phyloP scores from a whole-genome alignment of 2,329 filamentous ascomycete genomes.

The Calonectria henricotiae region DNA sequence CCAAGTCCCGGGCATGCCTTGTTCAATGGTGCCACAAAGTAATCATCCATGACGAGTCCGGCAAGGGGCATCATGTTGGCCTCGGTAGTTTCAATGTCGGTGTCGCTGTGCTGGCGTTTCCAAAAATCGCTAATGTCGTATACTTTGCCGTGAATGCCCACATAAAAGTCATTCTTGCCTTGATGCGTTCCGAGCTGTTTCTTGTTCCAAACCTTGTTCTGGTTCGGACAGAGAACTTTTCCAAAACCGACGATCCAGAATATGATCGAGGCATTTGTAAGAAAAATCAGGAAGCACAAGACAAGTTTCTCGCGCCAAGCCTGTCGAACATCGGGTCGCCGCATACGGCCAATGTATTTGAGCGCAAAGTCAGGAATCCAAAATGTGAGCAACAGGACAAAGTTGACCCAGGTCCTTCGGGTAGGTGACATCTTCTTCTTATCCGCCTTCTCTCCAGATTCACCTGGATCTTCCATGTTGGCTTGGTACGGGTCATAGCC shows the following conservation, averaged over 20 bases:
- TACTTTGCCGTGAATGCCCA: slow-evolving; percentile 88
- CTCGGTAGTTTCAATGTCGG: slow-evolving; percentile 71
- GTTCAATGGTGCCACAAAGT: slow-evolving; percentile 85
- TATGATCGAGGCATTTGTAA: slow-evolving; percentile 86
- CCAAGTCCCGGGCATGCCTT: slow-evolving; percentile 83
- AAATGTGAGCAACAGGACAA: slow-evolving; percentile 91
- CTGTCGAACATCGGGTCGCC: slow-evolving; percentile 94
- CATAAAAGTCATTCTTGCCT: slow-evolving; percentile 85
- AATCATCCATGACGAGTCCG: slow-evolving; percentile 84
- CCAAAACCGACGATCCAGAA: slow-evolving; percentile 96
- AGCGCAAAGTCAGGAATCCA: slow-evolving; percentile 94
- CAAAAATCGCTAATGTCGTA: slow-evolving; percentile 95
- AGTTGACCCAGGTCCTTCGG: slow-evolving; percentile 83
- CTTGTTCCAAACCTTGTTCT: slow-evolving; percentile 87
- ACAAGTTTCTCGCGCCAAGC: slow-evolving; percentile 97
- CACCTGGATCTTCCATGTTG: slow-evolving; percentile 75
- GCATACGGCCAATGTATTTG: slow-evolving; percentile 89
- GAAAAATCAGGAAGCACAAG: slow-evolving; percentile 83
- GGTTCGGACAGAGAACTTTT: slow-evolving; percentile 88
- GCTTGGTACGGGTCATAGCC: slow-evolving; percentile 77
- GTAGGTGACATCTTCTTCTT: slow-evolving; percentile 70
- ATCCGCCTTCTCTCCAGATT: slow-evolving; percentile 77
- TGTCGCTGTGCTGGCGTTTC: slow-evolving; percentile 87
- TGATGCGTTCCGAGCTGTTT: slow-evolving; percentile 80
- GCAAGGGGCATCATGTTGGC: slow-evolving; percentile 83